Percentiles rank a stretch among this genome's conserved stretches.
phyloP scores from a whole-genome alignment of 1,284 basidiomycete genomes.

The Athelia sp. region DNA sequence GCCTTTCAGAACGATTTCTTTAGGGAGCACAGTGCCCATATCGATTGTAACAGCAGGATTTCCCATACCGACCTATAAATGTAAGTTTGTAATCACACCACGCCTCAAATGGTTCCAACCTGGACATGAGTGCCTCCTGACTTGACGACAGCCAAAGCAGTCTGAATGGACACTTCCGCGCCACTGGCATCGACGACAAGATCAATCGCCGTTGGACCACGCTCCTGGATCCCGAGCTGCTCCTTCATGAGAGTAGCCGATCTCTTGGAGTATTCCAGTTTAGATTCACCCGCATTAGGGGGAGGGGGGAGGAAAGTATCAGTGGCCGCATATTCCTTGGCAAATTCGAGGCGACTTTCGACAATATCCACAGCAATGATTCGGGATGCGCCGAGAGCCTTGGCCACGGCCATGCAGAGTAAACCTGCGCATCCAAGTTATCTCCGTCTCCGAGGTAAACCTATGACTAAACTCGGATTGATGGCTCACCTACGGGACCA shows the following conservation, averaged over 20 bases:
- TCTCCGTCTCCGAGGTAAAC: background rate
- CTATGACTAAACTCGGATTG: conserved; percentile 32
- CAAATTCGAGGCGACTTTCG: conserved; percentile 79
- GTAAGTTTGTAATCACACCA: conserved; percentile 1
- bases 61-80: conserved; percentile 69
- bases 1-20: conserved; percentile 80
- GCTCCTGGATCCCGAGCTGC: conserved; percentile 53
- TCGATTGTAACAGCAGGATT: conserved; percentile 58
- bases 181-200: conserved; percentile 84
- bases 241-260: conserved; percentile 60
- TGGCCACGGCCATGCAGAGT: conserved; percentile 89
- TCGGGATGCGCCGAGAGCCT: conserved; percentile 78
- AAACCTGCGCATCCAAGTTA: conserved; percentile 30
- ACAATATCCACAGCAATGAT: conserved; percentile 88
- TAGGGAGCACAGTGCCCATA: conserved; percentile 56
- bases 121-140: conserved; percentile 73
- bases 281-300: conserved; percentile 59
- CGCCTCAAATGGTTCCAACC: conserved; percentile 24
- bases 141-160: conserved; percentile 72
- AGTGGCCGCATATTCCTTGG: conserved; percentile 84
- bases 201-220: conserved; percentile 58
- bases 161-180: conserved; percentile 83
- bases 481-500: conserved; percentile 62
- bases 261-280: conserved; percentile 62
- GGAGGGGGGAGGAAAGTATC: conserved; percentile 71